Base-by-base conservation (phyloP, 2,329 filamentous ascomycete species). In the Verticillium tricorpus region DNA sequence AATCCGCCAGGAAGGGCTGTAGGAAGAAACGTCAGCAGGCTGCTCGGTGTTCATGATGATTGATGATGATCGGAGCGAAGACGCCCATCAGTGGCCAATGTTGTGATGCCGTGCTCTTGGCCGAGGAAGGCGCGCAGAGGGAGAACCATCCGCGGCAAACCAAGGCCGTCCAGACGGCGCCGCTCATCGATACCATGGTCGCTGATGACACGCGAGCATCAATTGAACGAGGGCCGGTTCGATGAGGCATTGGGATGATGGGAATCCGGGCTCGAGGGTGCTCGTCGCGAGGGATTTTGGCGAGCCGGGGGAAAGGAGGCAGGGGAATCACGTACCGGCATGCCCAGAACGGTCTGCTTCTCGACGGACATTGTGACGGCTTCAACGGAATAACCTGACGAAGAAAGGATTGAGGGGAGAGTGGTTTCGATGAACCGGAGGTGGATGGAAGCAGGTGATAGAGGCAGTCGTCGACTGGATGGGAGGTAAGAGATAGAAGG, bases 1-100 rank as follows among this genome's bases (percentile, higher is more conserved):
- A 98, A 86, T 98, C 94, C 78, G 96, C 92, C 78, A 97, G 77
- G 87, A 98, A 98, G 80, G 92, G 91, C 89, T 96, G 75, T 68
- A 65, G 62, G 50, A 65, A 61, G 67, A 60, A 2, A 50, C 45
- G 45, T 50, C 14, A 50, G 45, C 45, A 22, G 5, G 5, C 22
- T 22, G 45, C 22, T 12, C 9, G 19, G 2, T n/a, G 9, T 2
- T 5, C n/a, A 11, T 50, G 45, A 50, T 50, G 19, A 45, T 22
- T 2, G 56, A 28, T n/a, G 35, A 17, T 58, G 19, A 14, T 58
- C 5, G 19, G 15, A 17, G 56, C 5, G 9, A 45, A 5, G 39
- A 17, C 34, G 28, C 14, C 39, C 28, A 19, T 25, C 31, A 34
- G 37, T 57, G 14, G 40, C 61, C 62, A 66, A 68, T 69, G 34